Evolutionary conservation across 148 eudicot genomes (phyloP), one percentile per base, ranked within the genome.

Genomic region (Cornus kousa): DNA sequence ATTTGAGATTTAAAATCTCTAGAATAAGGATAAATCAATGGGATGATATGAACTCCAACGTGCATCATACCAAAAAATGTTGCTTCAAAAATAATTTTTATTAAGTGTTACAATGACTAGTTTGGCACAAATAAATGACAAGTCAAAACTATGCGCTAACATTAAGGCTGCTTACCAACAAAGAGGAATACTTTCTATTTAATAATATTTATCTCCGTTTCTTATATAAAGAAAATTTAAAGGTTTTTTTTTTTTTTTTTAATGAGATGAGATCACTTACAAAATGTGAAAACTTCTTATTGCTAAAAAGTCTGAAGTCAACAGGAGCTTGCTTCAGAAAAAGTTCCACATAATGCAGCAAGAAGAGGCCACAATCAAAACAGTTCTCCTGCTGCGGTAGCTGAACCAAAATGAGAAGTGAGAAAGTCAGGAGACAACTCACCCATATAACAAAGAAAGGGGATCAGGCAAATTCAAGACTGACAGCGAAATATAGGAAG

Each of bases 321-420:
- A 33, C 59, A 77, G 93, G 89, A 74, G 86, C 90, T 70, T 84
- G 83, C 31, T 83, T 82, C 83, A 95, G 79, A 78, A 95, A 95
- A 57, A 85, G 93, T 81, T 95, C 98, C 67, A 86, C 87, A 79
- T 93, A 93, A 85, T 95, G 97, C 43, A 95, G 98, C 90, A 95
- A 84, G 81, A 95, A 95, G 72, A 95, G 95, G 81, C 97, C 98
- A 66, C 98, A 95, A 70, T 95, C 98, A 70, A 80, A 90, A 48
- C 75, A 90, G 76, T 95, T 95, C 39, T 87, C 89, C 80, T 95
- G 98, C 87, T 95, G 98, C 14, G 98, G 98, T 48, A 93, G 85
- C 98, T 95, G 94, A 78, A 80, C 50, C 71, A 84, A 73, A 62
- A 74, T 80, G 69, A 72, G 72, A 32, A 60, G 62, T 71, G 55